Base-by-base conservation (phyloP, 805 yeast species). In the Jamesozyma rosinii region DNA sequence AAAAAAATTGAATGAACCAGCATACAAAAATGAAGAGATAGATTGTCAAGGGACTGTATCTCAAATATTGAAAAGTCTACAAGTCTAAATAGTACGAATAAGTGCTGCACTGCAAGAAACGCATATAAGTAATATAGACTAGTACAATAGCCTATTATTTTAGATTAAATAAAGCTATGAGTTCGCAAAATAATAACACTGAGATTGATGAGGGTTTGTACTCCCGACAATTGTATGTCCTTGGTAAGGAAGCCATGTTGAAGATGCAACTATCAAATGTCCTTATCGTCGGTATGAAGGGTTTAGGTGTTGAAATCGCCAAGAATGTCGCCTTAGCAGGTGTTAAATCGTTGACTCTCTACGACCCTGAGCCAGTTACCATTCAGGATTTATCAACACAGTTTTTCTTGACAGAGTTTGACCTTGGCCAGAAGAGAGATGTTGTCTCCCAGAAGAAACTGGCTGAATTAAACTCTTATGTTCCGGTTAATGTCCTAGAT, bases 201-300 rank as follows among this genome's bases (percentile, higher is more conserved):
- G 74, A 77, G 47, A 90, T 92, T 57, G 98, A 92, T 63, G 98
- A 92, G 71, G 74, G 94, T 45, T 75, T 92, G 53, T 92, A 92
- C 73, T 89, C 97, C 33, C 86, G 98, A 64, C 98, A 92, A 69
- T 76, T 92, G 65, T 87, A 90, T 57, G 99, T 92, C 41, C 68
- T 92, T 51, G 99, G 99, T 49, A 88, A 86, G 57, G 99, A 92
- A 52, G 99, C 99, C 41, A 92, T 92, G 99, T 71, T 89, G 55
- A 85, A 87, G 64, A 85, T 92, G 97, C 95, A 89, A 57, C 74
- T 77, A 51, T 88, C 97, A 21, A 87, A 84, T 55, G 96, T 92
- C n/a, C 75, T 92, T 40, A 73, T 92, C 38, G 77, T 89, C 49
- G 98, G 99, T 3, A 69, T 90, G 44, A 81, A 79, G 59, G 99